Conservation (phyloP, 1,139 yeast genomes). For the Diutina sp. region DNA sequence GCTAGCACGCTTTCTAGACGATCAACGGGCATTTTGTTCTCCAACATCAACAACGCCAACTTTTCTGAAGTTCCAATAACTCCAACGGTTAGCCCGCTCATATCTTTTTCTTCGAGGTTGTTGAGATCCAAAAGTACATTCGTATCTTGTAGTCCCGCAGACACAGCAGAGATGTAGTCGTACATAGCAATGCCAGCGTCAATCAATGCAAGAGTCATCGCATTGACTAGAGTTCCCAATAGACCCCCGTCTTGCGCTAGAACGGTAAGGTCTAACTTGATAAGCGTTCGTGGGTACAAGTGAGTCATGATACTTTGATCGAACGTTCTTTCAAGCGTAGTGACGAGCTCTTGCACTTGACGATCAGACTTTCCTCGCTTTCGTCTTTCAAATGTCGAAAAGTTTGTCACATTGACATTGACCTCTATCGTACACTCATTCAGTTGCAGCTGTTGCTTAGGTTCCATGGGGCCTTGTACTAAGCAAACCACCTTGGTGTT, state of each 20-base stretch:
- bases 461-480: constrained; percentile 87
- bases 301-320: constrained; percentile 66
- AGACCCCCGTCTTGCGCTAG: constrained; percentile 88
- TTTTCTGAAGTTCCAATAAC: constrained; percentile 76
- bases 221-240: constrained; percentile 68
- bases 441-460: constrained; percentile 36
- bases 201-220: constrained; percentile 79
- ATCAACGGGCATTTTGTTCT: constrained; percentile 79
- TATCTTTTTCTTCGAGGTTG: constrained; percentile 69
- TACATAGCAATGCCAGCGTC: constrained; percentile 96
- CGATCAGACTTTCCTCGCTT: constrained; percentile 52
- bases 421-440: constrained; percentile 38
- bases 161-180: constrained; percentile 74
- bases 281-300: constrained; percentile 72
- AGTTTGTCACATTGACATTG: constrained; percentile 62
- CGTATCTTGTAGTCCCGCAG: constrained; percentile 69
- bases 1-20: constrained; percentile 63
- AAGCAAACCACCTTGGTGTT: constrained; percentile 79
- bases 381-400: constrained; percentile 67
- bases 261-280: constrained; percentile 62
- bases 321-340: constrained; percentile 68
- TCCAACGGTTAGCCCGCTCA: constrained; percentile 73
- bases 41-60: constrained; percentile 61
- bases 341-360: constrained; percentile 63
- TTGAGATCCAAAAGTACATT: constrained; percentile 75